Base-by-base conservation (phyloP, 805 yeast genomes). In the Candida tallmaniae region DNA sequence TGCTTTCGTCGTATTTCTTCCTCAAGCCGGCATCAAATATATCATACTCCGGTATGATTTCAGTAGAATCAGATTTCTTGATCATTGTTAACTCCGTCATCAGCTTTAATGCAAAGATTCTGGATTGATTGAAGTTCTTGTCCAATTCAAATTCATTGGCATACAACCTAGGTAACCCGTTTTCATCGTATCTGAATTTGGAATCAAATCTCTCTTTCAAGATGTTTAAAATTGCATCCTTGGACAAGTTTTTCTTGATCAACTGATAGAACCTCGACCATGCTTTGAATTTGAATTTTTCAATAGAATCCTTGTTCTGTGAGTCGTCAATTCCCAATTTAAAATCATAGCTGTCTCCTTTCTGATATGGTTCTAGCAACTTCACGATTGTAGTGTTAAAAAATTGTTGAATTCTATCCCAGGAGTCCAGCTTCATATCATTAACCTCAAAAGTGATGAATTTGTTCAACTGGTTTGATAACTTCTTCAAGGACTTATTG, bases 111-210 rank as follows among this genome's bases (percentile, higher is more conserved):
- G 96, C 78, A 23, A 61, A 50, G 2, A 70, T 66, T 44, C 76
- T 78, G 2, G 97, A 81, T 12, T 63, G 58, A 24, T 68, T 65
- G 50, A 77, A 90, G 12, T 73, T 72, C 2, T 56, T 56, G 37
- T 88, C 95, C 38, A 93, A 74, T 46, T 89, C 94, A 27, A 67
- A 68, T 20, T 80, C 73, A 35, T 77, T 79, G 44, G 75, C 78
- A 84, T 95, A 90, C 21, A 89, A 66, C 24, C 78, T 72, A 10
- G 98, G 98, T 19, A 86, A 58, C 3, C 89, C 94, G 40, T 80
- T 73, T 23, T 73, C 79, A 54, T 88, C 96, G 54, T 83, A 93
- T 47, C 90, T 71, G 64, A 93, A 90, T 27, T 60, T 65, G 38
- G 79, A 85, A 47, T 90, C 97, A 61, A 93, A 90, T 39, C 76